Evolutionary conservation across 306 rosid species (phyloP).

Genomic region (Argentina anserina): DNA sequence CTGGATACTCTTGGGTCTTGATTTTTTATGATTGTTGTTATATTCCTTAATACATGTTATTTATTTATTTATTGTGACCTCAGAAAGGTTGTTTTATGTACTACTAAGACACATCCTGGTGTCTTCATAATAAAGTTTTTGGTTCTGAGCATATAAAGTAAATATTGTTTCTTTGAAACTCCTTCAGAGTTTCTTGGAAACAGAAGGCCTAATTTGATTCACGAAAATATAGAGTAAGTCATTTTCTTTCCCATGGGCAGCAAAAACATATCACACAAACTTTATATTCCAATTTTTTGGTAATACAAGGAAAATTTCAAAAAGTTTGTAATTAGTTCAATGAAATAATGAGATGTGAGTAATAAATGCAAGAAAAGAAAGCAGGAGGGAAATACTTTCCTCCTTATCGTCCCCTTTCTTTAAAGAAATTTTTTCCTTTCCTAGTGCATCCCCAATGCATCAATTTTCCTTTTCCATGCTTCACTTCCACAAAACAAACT

Average conservation of each 20-base stretch:
- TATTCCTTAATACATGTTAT: background rate
- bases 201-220: background rate
- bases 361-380: too few relatives aligned
- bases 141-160: background rate
- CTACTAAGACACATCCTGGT: background rate
- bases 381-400: too few relatives aligned
- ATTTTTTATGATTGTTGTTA: background rate
- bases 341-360: background rate
- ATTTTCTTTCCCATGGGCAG: too few relatives aligned
- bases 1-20: background rate
- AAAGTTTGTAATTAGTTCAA: background rate
- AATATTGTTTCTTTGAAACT: background rate
- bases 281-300: too few relatives aligned
- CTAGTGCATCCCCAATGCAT: background rate
- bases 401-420: background rate
- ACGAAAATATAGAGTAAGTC: background rate
- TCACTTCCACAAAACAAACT: background rate
- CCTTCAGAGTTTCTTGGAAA: background rate
- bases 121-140: constrained; percentile 4
- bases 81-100: constrained; percentile 5
- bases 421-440: background rate
- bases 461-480: background rate
- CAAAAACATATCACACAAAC: too few relatives aligned
- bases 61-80: background rate
- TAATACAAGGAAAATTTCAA: too few relatives aligned